phyloP scores from a whole-genome alignment of 2,329 filamentous ascomycete genomes.

The Neopestalotiopsis clavispora region DNA sequence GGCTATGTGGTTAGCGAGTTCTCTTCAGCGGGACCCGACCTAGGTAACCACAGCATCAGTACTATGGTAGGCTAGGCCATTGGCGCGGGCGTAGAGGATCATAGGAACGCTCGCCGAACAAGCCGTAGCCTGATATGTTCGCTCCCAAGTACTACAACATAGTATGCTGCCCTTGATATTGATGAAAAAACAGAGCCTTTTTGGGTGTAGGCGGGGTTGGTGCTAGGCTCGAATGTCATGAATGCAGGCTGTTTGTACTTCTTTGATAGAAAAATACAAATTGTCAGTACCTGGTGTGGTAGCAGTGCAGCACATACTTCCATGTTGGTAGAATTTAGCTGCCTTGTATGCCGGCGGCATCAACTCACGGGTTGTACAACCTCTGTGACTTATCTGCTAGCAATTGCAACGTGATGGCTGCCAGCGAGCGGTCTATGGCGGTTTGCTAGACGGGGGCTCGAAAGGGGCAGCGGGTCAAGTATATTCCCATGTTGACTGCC shows the following conservation, averaged over 20 bases:
- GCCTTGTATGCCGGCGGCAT: background rate
- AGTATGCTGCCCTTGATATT: slow-evolving; percentile 23
- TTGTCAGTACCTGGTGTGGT: slow-evolving; percentile 17
- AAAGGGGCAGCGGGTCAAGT: background rate
- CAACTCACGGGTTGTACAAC: background rate
- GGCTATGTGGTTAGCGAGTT: background rate
- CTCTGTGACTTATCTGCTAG: background rate
- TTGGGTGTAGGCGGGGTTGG: slow-evolving; percentile 35
- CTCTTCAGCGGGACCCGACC: slow-evolving; percentile 4
- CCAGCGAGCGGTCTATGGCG: background rate
- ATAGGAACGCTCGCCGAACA: slow-evolving; percentile 44
- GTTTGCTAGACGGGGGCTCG: background rate
- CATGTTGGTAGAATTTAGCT: background rate
- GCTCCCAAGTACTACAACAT: slow-evolving; percentile 21
- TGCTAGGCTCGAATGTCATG: slow-evolving; percentile 28
- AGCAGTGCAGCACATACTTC: slow-evolving; percentile 18
- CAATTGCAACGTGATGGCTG: background rate
- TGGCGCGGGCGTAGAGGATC: slow-evolving; percentile 39
- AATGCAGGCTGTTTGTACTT: slow-evolving; percentile 26
- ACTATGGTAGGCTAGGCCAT: slow-evolving; percentile 22
- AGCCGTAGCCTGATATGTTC: slow-evolving; percentile 53
- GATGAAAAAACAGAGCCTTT: slow-evolving; percentile 5
- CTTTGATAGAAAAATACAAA: background rate
- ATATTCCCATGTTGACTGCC: background rate
- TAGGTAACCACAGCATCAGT: background rate